Evolutionary conservation across 2,329 filamentous ascomycete species (phyloP).

Genomic region (Alternaria brassicae): DNA sequence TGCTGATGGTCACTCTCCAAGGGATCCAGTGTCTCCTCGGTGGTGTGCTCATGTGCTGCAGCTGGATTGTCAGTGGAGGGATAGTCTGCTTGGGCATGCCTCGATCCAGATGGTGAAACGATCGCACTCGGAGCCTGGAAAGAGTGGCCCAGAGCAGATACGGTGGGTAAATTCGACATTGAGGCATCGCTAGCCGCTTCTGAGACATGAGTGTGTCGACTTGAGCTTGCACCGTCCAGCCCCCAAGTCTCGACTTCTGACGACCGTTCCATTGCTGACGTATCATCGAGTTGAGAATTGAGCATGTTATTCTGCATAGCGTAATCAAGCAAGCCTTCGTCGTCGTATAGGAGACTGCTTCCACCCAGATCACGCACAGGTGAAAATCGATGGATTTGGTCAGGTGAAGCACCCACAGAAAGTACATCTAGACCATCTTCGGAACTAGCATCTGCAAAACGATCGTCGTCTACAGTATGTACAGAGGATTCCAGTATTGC

Average conservation of each 20-base stretch:
- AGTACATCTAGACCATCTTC: conserved; percentile 39
- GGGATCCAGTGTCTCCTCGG: conserved; percentile 12
- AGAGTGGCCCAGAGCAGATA: conserved; percentile 33
- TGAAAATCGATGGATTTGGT: conserved; percentile 18
- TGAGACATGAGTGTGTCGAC: conserved; percentile 18
- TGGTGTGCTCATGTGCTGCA: conserved; percentile 20
- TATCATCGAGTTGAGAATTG: conserved; percentile 31
- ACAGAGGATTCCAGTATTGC: conserved; percentile 32
- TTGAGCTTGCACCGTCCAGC: conserved; percentile 19
- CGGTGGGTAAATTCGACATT: conserved; percentile 29
- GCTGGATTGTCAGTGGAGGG: conserved; percentile 22
- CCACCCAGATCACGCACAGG: conserved; percentile 28
- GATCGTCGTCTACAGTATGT: conserved; percentile 49
- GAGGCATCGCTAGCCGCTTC: conserved; percentile 27
- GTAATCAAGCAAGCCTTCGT: conserved; percentile 46
- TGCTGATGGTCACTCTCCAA: conserved; percentile 5
- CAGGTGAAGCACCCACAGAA: conserved; percentile 12
- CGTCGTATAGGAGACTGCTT: conserved; percentile 44
- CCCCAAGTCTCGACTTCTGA: conserved; percentile 12
- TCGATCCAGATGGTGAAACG: conserved; percentile 19
- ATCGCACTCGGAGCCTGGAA: conserved; percentile 18
- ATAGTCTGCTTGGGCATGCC: conserved; percentile 7
- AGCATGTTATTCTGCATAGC: conserved; percentile 44
- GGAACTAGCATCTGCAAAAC: conserved; percentile 53
- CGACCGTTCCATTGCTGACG: conserved; percentile 8